A percentile compares a stretch with the other conserved stretches of the same genome.
Conservation (phyloP, 2,329 filamentous ascomycete genomes). For the Trichoderma sp. region DNA sequence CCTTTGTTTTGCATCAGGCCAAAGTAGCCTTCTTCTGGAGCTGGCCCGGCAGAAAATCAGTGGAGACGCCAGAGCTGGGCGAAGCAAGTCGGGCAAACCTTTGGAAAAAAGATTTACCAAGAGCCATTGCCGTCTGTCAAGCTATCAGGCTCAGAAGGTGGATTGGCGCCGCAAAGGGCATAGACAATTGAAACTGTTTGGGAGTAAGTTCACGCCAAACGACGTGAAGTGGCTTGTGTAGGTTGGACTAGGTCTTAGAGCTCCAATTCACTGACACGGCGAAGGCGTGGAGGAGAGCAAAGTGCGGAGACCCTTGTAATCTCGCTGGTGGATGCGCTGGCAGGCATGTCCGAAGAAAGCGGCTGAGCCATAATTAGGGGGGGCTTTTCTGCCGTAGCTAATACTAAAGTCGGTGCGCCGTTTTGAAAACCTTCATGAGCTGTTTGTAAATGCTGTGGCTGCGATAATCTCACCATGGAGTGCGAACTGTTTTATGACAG, state of each 20-base stretch:
- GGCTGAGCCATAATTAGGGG: constrained; percentile 22
- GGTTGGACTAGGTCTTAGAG: constrained; percentile 3
- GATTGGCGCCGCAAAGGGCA: not conserved
- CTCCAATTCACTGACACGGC: constrained; percentile 5
- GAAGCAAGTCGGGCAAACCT: not conserved
- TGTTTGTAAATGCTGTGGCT: not conserved
- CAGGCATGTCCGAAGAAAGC: constrained; percentile 15
- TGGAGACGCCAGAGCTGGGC: constrained; percentile 14
- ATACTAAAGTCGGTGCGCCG: constrained; percentile 3
- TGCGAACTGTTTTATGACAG: constrained; percentile 43
- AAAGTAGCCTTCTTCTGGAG: not conserved
- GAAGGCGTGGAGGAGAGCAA: constrained; percentile 12
- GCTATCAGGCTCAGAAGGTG: not conserved
- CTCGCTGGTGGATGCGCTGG: constrained; percentile 26
- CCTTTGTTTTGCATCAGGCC: constrained; percentile 7
- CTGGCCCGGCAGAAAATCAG: not conserved
- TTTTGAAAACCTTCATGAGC: not conserved
- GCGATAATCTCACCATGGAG: constrained; percentile 32
- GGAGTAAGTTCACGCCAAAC: constrained; percentile 15
- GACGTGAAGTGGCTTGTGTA: not conserved
- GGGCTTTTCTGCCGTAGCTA: constrained; percentile 6
- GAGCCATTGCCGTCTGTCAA: not conserved
- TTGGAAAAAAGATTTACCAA: constrained; percentile 3
- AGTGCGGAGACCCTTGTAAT: constrained; percentile 26
- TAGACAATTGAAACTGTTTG: not conserved